Conservation (phyloP, 106 monocot genomes). For the Dendrobium nobile region DNA sequence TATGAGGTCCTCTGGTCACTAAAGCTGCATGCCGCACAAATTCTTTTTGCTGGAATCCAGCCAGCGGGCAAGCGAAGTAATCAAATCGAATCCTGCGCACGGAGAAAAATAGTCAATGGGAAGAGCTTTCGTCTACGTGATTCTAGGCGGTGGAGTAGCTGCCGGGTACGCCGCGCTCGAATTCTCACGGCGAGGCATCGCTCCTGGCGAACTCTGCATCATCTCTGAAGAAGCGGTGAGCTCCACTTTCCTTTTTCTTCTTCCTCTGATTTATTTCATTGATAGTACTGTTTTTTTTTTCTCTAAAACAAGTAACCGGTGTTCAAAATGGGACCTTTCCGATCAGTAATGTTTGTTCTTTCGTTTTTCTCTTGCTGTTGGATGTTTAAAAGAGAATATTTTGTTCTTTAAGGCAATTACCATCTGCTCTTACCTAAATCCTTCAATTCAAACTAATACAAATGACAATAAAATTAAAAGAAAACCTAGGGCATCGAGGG, state of each 20-base stretch:
- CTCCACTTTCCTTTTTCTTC: not conserved
- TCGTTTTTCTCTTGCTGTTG: not conserved
- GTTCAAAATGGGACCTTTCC: not conserved
- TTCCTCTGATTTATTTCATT: not conserved
- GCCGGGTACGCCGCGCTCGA: conserved; percentile 91
- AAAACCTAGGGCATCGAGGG: no score
- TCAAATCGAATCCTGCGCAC: not conserved
- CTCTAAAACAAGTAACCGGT: not conserved
- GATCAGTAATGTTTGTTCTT: not conserved
- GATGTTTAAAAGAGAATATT: not conserved
- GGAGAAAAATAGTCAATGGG: conserved; percentile 37
- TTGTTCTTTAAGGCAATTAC: not conserved
- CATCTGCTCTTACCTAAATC: not conserved
- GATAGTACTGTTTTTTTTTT: not conserved
- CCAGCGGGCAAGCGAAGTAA: not conserved
- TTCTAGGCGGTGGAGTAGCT: conserved; percentile 81
- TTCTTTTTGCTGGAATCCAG: not conserved
- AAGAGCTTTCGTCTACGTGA: conserved; percentile 81
- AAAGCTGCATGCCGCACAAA: not conserved
- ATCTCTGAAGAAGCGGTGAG: conserved; percentile 83
- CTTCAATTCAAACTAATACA: not conserved
- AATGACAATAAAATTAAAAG: no score
- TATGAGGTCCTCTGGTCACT: not conserved
- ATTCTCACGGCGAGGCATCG: conserved; percentile 47
- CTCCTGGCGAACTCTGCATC: conserved; percentile 82